Percentiles rank a stretch among this genome's conserved stretches.
Evolutionary conservation across 106 monocot genomes (phyloP).

Genomic region (Dendrobium huoshanense): DNA sequence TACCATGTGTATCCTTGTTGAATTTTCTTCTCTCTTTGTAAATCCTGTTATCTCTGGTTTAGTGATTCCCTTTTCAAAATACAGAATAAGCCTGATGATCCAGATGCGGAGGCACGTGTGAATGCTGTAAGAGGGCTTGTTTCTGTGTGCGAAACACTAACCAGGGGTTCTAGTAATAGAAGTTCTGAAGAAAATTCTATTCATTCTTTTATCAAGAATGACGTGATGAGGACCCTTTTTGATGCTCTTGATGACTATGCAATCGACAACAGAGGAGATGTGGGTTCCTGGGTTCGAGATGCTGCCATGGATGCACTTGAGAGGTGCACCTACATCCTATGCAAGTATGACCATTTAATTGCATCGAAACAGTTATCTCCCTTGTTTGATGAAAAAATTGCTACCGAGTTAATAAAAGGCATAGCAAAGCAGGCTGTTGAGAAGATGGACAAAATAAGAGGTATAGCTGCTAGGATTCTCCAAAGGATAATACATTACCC

Average conservation of each 20-base stretch:
- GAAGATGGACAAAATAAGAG: constrained; percentile 85
- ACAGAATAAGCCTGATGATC: constrained; percentile 82
- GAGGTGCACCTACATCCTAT: constrained; percentile 62
- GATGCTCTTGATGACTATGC: constrained; percentile 90
- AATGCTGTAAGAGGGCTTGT: constrained; percentile 69
- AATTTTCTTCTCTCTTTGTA: neutral
- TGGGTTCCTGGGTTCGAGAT: constrained; percentile 98
- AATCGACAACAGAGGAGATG: constrained; percentile 97
- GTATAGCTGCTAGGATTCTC: constrained; percentile 61
- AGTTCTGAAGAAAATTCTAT: constrained; percentile 29
- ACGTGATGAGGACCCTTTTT: constrained; percentile 66
- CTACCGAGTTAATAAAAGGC: constrained; percentile 51
- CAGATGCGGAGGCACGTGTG: constrained; percentile 91
- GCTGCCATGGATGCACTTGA: constrained; percentile 88
- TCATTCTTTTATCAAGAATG: constrained; percentile 52
- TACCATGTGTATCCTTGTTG: neutral
- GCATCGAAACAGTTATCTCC: neutral
- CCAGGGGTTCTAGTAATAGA: constrained; percentile 10
- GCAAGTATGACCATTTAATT: constrained; percentile 41
- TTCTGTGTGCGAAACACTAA: constrained; percentile 83
- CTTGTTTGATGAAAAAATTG: constrained; percentile 61
- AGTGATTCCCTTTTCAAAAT: constrained; percentile 11
- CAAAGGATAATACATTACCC: constrained; percentile 66
- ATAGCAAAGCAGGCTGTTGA: constrained; percentile 95
- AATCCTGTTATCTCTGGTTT: neutral